Conservation (phyloP, 106 monocot genomes). For the Allium fistulosum region DNA sequence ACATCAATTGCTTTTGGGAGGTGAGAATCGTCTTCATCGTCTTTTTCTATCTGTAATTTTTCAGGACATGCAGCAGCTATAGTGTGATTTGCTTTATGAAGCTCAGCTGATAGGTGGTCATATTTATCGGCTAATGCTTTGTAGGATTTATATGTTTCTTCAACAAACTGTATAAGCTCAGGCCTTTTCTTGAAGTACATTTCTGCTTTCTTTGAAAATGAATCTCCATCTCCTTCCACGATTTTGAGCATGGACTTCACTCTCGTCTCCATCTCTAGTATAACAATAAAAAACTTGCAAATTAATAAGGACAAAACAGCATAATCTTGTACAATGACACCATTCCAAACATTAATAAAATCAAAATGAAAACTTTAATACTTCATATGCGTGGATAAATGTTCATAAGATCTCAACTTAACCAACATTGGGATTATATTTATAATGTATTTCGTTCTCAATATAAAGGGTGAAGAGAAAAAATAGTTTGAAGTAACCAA, state of each 20-base stretch:
- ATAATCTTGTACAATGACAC: no score
- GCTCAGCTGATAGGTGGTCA: conserved; percentile 40
- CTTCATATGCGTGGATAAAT: no score
- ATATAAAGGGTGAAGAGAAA: no score
- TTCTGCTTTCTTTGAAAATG: conserved; percentile 45
- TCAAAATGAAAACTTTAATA: no score
- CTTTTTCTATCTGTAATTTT: conserved; percentile 34
- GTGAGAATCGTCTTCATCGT: conserved; percentile 36
- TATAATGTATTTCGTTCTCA: no score
- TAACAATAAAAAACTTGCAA: not conserved
- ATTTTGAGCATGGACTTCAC: conserved; percentile 47
- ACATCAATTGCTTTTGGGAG: conserved; percentile 31
- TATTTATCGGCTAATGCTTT: conserved; percentile 43
- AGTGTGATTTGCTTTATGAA: conserved; percentile 66
- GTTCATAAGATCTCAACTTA: no score
- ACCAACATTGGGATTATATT: no score
- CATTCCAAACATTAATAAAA: no score
- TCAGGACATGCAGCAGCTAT: conserved; percentile 53
- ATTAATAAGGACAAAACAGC: no score
- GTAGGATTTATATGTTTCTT: conserved; percentile 44
- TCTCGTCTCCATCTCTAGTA: conserved; percentile 42
- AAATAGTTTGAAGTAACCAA: no score
- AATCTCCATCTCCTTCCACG: conserved; percentile 50
- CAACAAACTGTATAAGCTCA: conserved; percentile 32
- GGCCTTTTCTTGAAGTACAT: conserved; percentile 51